phyloP scores from a whole-genome alignment of 1,139 yeast species.

The Pichia norvegensis region DNA sequence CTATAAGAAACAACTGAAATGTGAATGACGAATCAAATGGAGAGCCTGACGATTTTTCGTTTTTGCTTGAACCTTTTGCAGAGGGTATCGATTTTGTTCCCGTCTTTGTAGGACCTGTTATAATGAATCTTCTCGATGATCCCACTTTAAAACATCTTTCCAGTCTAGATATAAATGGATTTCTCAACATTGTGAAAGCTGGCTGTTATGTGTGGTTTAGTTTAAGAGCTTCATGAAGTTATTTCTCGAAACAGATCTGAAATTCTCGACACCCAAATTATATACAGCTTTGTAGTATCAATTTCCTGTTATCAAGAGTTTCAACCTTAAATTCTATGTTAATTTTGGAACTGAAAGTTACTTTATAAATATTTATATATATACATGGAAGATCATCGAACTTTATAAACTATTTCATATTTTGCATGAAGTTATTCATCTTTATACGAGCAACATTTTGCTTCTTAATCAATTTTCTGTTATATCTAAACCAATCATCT shows the following conservation, averaged over 20 bases:
- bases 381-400: not conserved
- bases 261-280: too few relatives aligned
- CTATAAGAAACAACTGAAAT: slow-evolving; percentile 24
- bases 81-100: slow-evolving; percentile 7
- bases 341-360: too few relatives aligned
- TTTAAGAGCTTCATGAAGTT: not conserved
- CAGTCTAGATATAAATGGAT: not conserved
- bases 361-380: not conserved
- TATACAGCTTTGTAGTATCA: too few relatives aligned
- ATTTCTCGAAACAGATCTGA: too few relatives aligned
- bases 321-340: too few relatives aligned
- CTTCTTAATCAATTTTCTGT: slow-evolving; percentile 61
- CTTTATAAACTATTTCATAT: slow-evolving; percentile 21
- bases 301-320: too few relatives aligned
- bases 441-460: slow-evolving; percentile 66
- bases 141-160: not conserved
- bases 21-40: slow-evolving; percentile 24
- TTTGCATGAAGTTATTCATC: slow-evolving; percentile 64
- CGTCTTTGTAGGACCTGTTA: slow-evolving; percentile 11
- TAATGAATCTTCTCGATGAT: slow-evolving; percentile 1
- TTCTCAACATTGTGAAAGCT: not conserved
- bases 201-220: not conserved
- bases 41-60: slow-evolving; percentile 16
- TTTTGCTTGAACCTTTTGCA: slow-evolving; percentile 5
- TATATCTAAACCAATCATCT: slow-evolving; percentile 56